These are phyloP conservation scores for Agarophyton chilense DNA, from an alignment of 23 red algal genomes.

Conservation along the genomic window DNA sequence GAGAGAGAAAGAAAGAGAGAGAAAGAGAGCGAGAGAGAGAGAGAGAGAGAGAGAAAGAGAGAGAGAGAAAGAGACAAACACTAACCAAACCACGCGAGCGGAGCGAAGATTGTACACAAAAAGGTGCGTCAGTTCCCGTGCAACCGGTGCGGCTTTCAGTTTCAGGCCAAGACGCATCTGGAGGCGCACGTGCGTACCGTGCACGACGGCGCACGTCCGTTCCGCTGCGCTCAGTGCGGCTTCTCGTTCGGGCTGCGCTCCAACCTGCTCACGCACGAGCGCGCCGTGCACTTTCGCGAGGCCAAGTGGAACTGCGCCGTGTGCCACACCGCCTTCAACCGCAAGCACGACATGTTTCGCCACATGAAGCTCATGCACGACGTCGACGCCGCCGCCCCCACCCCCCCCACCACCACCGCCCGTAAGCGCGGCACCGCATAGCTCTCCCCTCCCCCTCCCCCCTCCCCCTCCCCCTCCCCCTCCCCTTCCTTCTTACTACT, in stretches of 20 bases:
- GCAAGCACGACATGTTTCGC: slow-evolving; percentile 67
- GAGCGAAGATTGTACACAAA: slow-evolving; percentile 73
- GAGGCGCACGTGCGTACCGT: slow-evolving; percentile 67
- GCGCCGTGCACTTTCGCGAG: slow-evolving; percentile 72
- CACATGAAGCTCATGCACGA: slow-evolving; percentile 82
- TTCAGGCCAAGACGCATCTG: slow-evolving; percentile 62
- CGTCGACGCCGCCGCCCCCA: background rate
- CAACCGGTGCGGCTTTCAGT: slow-evolving; percentile 65
- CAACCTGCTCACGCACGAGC: slow-evolving; percentile 66
- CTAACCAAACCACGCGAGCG: background rate
- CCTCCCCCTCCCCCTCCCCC: background rate
- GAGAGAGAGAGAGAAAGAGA: too few species aligned
- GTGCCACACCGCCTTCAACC: slow-evolving; percentile 72
- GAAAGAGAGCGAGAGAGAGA: too few species aligned
- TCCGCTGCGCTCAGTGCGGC: slow-evolving; percentile 58
- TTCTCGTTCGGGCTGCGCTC: slow-evolving; percentile 71
- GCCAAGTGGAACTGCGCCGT: slow-evolving; percentile 65
- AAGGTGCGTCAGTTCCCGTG: slow-evolving; percentile 75
- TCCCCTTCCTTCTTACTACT: background rate
- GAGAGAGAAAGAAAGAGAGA: too few species aligned
- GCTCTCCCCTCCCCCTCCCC: background rate
- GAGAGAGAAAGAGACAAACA: too few species aligned
- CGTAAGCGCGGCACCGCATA: background rate
- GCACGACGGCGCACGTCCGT: slow-evolving; percentile 63
- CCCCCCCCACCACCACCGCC: background rate